Conservation (phyloP, 140 eudicot species). For the Ambrosia hybrid region DNA sequence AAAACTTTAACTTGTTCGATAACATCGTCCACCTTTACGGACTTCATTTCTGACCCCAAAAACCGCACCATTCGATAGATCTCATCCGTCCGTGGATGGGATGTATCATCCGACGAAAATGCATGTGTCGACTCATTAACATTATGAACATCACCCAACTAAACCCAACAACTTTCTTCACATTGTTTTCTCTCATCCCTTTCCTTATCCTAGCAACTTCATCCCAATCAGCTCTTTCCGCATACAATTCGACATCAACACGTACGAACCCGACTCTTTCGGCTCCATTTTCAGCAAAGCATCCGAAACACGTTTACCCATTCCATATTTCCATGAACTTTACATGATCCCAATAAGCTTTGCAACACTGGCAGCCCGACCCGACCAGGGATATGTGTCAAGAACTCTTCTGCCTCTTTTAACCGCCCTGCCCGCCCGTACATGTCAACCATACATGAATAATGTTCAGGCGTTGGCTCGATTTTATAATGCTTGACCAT, state of each 20-base stretch:
- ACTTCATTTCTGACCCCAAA: slow-evolving; percentile 65
- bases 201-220: slow-evolving; percentile 68
- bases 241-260: slow-evolving; percentile 86
- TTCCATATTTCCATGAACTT: slow-evolving; percentile 72
- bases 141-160: slow-evolving; percentile 85
- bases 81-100: slow-evolving; percentile 61
- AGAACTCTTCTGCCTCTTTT: slow-evolving; percentile 70
- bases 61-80: slow-evolving; percentile 64
- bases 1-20: slow-evolving; percentile 29
- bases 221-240: slow-evolving; percentile 87
- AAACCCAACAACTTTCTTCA: slow-evolving; percentile 74
- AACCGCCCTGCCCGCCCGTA: slow-evolving; percentile 89
- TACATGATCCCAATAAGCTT: slow-evolving; percentile 86
- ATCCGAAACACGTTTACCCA: slow-evolving; percentile 56
- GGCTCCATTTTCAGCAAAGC: slow-evolving; percentile 67
- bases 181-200: slow-evolving; percentile 70
- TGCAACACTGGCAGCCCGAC: slow-evolving; percentile 71
- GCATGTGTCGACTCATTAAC: slow-evolving; percentile 45
- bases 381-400: slow-evolving; percentile 60
- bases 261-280: slow-evolving; percentile 70
- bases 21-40: slow-evolving; percentile 37
- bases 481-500: slow-evolving; percentile 51
- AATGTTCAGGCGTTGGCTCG: slow-evolving; percentile 80
- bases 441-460: slow-evolving; percentile 84
- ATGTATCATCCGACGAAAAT: slow-evolving; percentile 75